Conservation (phyloP, 495 filamentous ascomycete species). For the Parathielavia appendiculata region DNA sequence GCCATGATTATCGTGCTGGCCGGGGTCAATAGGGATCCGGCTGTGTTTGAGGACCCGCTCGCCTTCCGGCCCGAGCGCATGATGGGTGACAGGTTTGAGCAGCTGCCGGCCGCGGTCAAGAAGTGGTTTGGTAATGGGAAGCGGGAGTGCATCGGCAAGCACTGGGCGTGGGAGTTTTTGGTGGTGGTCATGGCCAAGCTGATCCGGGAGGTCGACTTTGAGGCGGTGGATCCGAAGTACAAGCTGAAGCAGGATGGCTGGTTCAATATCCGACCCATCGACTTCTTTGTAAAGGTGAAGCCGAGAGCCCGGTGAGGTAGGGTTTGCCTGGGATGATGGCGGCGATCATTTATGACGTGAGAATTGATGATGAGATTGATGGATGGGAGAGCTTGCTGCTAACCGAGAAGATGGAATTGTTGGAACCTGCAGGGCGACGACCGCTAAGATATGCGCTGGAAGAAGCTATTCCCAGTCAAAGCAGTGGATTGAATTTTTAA, state of each 20-base stretch:
- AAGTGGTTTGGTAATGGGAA: constrained; percentile 68
- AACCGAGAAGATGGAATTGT: no score
- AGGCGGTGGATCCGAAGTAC: constrained; percentile 52
- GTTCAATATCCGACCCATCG: constrained; percentile 43
- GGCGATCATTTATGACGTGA: not conserved
- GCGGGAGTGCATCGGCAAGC: constrained; percentile 60
- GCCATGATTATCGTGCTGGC: constrained; percentile 56
- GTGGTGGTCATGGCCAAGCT: constrained; percentile 51
- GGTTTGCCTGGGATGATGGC: not conserved
- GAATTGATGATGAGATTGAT: not conserved
- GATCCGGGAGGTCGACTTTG: constrained; percentile 59
- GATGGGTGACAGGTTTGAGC: constrained; percentile 57
- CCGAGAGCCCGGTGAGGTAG: constrained; percentile 22
- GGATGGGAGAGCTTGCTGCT: not conserved
- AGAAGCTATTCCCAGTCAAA: no score
- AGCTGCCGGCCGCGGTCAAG: constrained; percentile 55
- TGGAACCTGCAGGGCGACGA: no score
- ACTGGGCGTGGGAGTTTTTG: constrained; percentile 64
- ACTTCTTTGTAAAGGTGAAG: constrained; percentile 39
- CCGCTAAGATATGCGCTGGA: no score
- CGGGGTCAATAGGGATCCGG: constrained; percentile 62
- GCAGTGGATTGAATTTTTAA: no score
- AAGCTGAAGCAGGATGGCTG: constrained; percentile 48
- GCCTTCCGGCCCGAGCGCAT: constrained; percentile 64
- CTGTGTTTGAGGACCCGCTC: constrained; percentile 57